A percentile compares a stretch with the other conserved stretches of the same genome.
Conservation (phyloP, 257 asterid species). For the Linaria vulgaris region DNA sequence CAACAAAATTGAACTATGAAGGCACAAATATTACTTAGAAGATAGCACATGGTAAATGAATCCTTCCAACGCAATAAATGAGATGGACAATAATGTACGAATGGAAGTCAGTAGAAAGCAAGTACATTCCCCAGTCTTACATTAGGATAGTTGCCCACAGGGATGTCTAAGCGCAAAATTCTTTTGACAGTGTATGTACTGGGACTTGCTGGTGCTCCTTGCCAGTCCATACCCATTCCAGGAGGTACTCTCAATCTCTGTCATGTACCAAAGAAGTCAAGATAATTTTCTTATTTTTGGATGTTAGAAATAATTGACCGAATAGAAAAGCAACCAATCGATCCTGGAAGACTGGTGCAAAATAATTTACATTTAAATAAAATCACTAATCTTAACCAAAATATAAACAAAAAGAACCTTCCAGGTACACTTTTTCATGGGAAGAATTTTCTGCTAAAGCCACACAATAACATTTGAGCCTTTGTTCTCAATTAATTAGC, state of each 20-base stretch:
- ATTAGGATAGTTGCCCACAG: conserved; percentile 88
- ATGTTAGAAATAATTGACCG: not conserved
- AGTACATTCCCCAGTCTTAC: conserved; percentile 40
- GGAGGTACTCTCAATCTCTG: conserved; percentile 87
- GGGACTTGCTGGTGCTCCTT: conserved; percentile 99
- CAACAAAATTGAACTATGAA: conserved; percentile 89
- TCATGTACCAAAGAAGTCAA: conserved; percentile 15
- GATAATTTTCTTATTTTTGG: not conserved
- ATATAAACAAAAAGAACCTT: too few species aligned
- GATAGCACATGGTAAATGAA: conserved; percentile 11
- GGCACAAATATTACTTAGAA: conserved; percentile 17
- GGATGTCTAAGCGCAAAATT: conserved; percentile 92
- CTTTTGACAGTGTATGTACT: conserved; percentile 87
- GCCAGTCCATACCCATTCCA: conserved; percentile 99
- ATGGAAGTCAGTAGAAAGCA: conserved; percentile 2
- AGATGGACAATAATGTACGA: not conserved
- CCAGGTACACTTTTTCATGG: too few species aligned
- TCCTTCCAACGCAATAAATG: conserved; percentile 4
- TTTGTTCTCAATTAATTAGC: too few species aligned
- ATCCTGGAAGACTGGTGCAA: not conserved
- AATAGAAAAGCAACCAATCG: not conserved
- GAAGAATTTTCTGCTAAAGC: too few species aligned
- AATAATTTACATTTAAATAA: too few species aligned
- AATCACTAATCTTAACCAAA: too few species aligned
- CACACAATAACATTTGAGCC: too few species aligned